A percentile compares a stretch with the other conserved stretches of the same genome.
phyloP scores from a whole-genome alignment of 78 protist species.

The Dictyostelium capitatum region DNA sequence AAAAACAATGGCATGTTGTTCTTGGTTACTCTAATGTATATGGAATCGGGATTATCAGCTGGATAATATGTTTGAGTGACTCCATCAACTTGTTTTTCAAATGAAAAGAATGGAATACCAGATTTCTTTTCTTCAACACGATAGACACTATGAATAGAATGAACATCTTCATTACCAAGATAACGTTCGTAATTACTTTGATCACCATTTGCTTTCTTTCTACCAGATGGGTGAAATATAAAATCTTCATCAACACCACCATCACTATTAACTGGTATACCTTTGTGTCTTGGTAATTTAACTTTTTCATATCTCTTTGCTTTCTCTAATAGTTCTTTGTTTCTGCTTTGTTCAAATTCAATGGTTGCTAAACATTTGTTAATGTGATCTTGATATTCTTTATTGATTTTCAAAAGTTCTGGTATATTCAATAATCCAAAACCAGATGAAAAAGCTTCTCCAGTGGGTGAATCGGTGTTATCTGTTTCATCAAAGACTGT shows the following conservation, averaged over 20 bases:
- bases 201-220: not conserved
- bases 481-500: too few relatives aligned
- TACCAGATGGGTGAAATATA: not conserved
- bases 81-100: slow-evolving; percentile 3
- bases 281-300: not conserved
- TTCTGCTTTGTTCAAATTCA: slow-evolving; percentile 2
- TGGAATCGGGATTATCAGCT: slow-evolving; percentile 53
- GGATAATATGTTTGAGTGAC: slow-evolving; percentile 30
- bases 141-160: not conserved
- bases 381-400: slow-evolving; percentile 2
- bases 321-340: not conserved
- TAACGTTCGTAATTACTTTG: not conserved
- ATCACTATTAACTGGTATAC: not conserved
- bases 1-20: slow-evolving; percentile 56
- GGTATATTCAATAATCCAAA: not conserved
- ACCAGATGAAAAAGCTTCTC: too few relatives aligned
- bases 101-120: slow-evolving; percentile 34
- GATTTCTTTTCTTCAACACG: not conserved
- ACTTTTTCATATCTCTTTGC: not conserved
- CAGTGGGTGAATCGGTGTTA: too few relatives aligned
- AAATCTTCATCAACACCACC: not conserved
- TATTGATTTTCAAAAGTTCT: slow-evolving; percentile 1
- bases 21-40: not conserved
- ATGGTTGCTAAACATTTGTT: not conserved
- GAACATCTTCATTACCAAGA: not conserved